Percentiles rank a stretch among this genome's conserved stretches.
Conservation (phyloP, 1,284 basidiomycete genomes). For the Lignosus rhinocerotis region DNA sequence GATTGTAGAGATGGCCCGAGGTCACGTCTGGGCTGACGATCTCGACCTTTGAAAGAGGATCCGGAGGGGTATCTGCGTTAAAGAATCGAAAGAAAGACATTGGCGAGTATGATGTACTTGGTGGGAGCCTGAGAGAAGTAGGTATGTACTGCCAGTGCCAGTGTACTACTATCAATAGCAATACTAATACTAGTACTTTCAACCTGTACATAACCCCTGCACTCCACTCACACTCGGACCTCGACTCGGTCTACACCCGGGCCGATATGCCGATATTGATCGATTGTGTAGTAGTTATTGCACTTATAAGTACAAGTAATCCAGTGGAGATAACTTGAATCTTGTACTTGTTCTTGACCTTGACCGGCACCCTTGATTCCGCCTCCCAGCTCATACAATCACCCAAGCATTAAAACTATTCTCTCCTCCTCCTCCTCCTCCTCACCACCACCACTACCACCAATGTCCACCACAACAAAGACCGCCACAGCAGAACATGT, state of each 20-base stretch:
- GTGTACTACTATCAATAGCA: too few relatives aligned
- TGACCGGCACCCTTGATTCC: too few relatives aligned
- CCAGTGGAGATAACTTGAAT: not conserved
- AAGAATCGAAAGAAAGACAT: constrained; percentile 18
- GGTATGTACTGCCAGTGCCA: too few relatives aligned
- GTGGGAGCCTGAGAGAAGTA: not conserved
- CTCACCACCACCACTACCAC: not conserved
- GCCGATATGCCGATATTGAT: not conserved
- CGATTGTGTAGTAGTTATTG: not conserved
- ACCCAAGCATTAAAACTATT: not conserved
- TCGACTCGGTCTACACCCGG: too few relatives aligned
- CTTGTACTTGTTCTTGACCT: too few relatives aligned
- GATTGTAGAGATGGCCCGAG: constrained; percentile 54
- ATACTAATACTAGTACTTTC: too few relatives aligned
- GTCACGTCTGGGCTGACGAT: constrained; percentile 35
- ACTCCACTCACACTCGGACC: too few relatives aligned
- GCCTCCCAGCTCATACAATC: not conserved
- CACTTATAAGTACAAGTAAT: too few relatives aligned
- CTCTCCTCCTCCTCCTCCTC: not conserved
- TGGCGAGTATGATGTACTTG: too few relatives aligned
- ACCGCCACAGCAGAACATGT: constrained; percentile 13
- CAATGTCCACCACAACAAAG: constrained; percentile 20
- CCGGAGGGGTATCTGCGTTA: not conserved
- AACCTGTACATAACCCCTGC: too few relatives aligned
- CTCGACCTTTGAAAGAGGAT: constrained; percentile 18